A percentile compares a stretch with the other conserved stretches of the same genome.
Evolutionary conservation across 495 filamentous ascomycete species (phyloP).

Genomic region (Penicillium lagena): DNA sequence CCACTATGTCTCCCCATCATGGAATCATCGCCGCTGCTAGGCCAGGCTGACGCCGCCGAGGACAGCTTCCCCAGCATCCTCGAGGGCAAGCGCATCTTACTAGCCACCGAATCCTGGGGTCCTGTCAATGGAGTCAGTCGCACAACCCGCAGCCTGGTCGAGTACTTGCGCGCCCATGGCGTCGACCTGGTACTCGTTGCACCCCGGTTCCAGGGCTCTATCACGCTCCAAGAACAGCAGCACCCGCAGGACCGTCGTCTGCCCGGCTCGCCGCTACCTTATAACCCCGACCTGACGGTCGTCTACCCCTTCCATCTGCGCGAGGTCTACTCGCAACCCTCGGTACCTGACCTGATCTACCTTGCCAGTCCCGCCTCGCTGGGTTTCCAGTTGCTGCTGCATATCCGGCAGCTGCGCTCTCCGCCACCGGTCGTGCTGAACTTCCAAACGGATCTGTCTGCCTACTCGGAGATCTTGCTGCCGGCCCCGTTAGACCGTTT

Average conservation of each 20-base stretch:
- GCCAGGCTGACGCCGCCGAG: not conserved
- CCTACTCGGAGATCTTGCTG: constrained; percentile 57
- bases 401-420: constrained; percentile 46
- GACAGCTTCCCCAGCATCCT: constrained; percentile 41
- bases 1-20: constrained; percentile 9
- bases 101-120: constrained; percentile 59
- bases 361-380: constrained; percentile 57
- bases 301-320: constrained; percentile 56
- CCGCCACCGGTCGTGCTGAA: constrained; percentile 52
- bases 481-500: constrained; percentile 47
- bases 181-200: constrained; percentile 53
- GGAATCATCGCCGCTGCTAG: constrained; percentile 11
- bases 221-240: constrained; percentile 6
- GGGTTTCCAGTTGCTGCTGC: constrained; percentile 57
- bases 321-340: constrained; percentile 44
- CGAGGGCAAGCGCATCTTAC: constrained; percentile 46
- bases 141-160: constrained; percentile 54
- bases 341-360: constrained; percentile 54
- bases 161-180: constrained; percentile 51
- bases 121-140: constrained; percentile 61
- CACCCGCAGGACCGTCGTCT: constrained; percentile 39
- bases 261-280: constrained; percentile 54
- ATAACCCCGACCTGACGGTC: constrained; percentile 57
- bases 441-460: constrained; percentile 60
- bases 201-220: constrained; percentile 32